These are phyloP conservation scores for Solanum peruvianum DNA, from an alignment of 257 asterid species.

Conservation along the genomic window DNA sequence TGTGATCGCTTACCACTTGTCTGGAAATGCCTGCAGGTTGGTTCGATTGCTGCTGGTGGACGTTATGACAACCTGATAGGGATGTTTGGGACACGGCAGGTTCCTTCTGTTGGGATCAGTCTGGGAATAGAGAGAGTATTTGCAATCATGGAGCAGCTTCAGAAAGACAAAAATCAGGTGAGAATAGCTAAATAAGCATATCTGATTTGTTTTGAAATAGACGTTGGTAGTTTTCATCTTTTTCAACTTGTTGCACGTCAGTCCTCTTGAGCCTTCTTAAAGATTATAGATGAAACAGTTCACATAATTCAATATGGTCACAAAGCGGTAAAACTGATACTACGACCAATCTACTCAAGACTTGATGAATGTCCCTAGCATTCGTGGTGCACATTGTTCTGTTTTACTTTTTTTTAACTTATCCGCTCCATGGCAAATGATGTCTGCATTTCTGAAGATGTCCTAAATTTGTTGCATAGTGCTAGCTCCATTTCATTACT, in stretches of 20 bases:
- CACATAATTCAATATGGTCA: not conserved
- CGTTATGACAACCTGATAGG: constrained; percentile 89
- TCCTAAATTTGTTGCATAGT: not conserved
- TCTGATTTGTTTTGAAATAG: not conserved
- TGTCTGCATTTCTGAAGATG: not conserved
- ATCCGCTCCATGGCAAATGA: not conserved
- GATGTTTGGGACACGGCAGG: constrained; percentile 75
- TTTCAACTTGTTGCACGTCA: not conserved
- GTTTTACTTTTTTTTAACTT: not conserved
- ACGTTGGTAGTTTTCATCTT: not conserved
- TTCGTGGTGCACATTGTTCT: not conserved
- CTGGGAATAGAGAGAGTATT: constrained; percentile 92
- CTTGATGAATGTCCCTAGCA: not conserved
- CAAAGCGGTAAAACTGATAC: not conserved
- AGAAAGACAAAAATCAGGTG: constrained; percentile 61
- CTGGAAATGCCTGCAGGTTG: constrained; percentile 45
- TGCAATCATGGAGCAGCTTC: constrained; percentile 77
- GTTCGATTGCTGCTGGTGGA: constrained; percentile 98
- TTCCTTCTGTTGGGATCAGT: constrained; percentile 94
- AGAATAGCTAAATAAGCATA: not conserved
- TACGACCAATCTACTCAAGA: not conserved
- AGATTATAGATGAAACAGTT: not conserved
- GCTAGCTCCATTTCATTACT: not conserved
- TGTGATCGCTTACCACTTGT: not conserved
- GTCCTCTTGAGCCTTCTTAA: not conserved